Percentiles rank a stretch among this genome's conserved stretches.
Evolutionary conservation across 2,329 filamentous ascomycete species (phyloP).

Genomic region (Zymoseptoria ardabiliae): DNA sequence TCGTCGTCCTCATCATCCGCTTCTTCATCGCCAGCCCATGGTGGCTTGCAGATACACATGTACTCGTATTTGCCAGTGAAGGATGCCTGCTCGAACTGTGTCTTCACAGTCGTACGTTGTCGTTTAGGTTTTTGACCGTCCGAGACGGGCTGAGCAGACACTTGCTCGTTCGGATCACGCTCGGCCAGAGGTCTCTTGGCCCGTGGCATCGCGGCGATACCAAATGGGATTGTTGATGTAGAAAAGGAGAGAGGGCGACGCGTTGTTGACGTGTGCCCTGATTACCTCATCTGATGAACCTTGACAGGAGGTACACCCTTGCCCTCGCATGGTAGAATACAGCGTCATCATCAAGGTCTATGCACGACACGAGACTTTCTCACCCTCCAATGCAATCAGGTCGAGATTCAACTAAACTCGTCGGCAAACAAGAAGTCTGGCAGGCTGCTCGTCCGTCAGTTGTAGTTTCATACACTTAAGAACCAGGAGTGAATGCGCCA

Average conservation of each 20-base stretch:
- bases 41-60: constrained; percentile 2
- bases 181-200: constrained; percentile 4
- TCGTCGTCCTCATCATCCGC: neutral
- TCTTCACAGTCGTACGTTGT: constrained; percentile 1
- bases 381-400: too few relatives aligned
- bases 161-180: constrained; percentile 3
- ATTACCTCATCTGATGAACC: neutral
- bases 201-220: too few relatives aligned
- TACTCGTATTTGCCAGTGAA: constrained; percentile 7
- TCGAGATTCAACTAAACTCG: too few relatives aligned
- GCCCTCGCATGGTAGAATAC: too few relatives aligned
- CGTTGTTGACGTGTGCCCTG: neutral
- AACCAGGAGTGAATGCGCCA: too few relatives aligned
- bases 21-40: constrained; percentile 3
- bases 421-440: too few relatives aligned
- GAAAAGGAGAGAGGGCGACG: neutral
- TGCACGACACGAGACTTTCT: too few relatives aligned
- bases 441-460: too few relatives aligned
- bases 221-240: too few relatives aligned
- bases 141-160: neutral
- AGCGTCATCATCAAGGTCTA: too few relatives aligned
- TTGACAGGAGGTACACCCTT: too few relatives aligned
- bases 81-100: constrained; percentile 4
- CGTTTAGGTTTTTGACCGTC: constrained; percentile 3
- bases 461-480: too few relatives aligned